Percentiles rank a stretch among this genome's conserved stretches.
These are phyloP conservation scores for Hibiscus trionum DNA, from an alignment of 345 rosid species.

Conservation along the genomic window DNA sequence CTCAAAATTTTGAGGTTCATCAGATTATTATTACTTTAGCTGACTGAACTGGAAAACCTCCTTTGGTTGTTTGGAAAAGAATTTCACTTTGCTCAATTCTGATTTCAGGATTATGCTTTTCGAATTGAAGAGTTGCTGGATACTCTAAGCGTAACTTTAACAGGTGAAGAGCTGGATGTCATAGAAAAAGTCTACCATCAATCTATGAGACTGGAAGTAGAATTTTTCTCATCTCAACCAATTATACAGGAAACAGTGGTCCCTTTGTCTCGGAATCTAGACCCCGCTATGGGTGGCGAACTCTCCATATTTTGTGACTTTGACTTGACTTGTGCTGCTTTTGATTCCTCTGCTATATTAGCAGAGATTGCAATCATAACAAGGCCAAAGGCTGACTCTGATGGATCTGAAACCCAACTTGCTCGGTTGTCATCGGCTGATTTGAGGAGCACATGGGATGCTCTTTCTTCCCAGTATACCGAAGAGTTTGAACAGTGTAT, in stretches of 20 bases:
- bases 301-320: conserved; percentile 46
- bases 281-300: conserved; percentile 20
- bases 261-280: conserved; percentile 32
- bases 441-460: conserved; percentile 36
- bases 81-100: conserved; percentile 14
- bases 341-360: conserved; percentile 53
- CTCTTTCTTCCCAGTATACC: conserved; percentile 38
- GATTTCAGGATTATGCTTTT: conserved; percentile 33
- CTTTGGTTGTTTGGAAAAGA: not conserved
- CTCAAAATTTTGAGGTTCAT: conserved; percentile 36
- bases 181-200: conserved; percentile 45
- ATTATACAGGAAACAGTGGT: conserved; percentile 31
- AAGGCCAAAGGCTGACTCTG: conserved; percentile 30
- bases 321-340: conserved; percentile 51
- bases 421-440: conserved; percentile 36
- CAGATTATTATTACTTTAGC: conserved; percentile 6
- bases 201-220: conserved; percentile 41
- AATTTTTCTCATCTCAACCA: conserved; percentile 34
- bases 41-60: conserved; percentile 7
- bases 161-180: conserved; percentile 49
- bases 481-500: conserved; percentile 43
- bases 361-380: conserved; percentile 55
- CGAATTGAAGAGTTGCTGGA: conserved; percentile 52
- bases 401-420: conserved; percentile 19
- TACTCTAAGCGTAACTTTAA: conserved; percentile 39